A percentile compares a stretch with the other conserved stretches of the same genome.
Evolutionary conservation across 257 asterid species (phyloP).

Genomic region (Linderniella brevidens): DNA sequence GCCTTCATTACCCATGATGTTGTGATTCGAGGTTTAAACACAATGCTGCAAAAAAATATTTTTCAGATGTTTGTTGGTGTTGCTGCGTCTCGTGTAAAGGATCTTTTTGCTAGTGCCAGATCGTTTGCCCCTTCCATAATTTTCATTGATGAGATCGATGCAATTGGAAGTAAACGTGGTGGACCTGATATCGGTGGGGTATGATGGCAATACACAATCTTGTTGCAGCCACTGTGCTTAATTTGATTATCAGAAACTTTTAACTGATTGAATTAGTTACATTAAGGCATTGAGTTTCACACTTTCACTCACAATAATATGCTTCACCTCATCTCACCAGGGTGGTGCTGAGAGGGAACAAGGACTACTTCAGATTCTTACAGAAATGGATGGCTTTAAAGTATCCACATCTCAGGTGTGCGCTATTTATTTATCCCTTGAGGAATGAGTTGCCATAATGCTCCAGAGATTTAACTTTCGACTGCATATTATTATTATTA

Average conservation of each 20-base stretch:
- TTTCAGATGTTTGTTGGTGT: constrained; percentile 97
- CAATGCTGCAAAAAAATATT: background rate
- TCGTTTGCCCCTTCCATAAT: constrained; percentile 96
- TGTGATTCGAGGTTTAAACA: constrained; percentile 6
- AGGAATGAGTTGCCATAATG: constrained; percentile 3
- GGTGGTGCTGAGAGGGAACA: constrained; percentile 99
- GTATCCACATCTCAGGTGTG: constrained; percentile 79
- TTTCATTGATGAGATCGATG: constrained; percentile 97
- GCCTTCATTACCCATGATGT: background rate
- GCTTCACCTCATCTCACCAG: constrained; percentile 26
- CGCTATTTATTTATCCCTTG: constrained; percentile 10
- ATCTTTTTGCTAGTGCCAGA: constrained; percentile 90
- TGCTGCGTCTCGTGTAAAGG: constrained; percentile 99
- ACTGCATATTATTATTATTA: constrained; percentile 8
- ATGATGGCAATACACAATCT: constrained; percentile 16
- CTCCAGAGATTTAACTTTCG: constrained; percentile 8
- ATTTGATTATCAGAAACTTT: too few relatives aligned
- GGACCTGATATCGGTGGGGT: constrained; percentile 99
- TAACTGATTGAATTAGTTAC: background rate
- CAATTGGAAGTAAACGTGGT: constrained; percentile 97
- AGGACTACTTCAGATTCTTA: constrained; percentile 92
- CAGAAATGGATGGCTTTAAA: constrained; percentile 98
- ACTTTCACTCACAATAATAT: constrained; percentile 4
- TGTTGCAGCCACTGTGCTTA: too few relatives aligned
- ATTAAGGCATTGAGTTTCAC: constrained; percentile 4